Base-by-base conservation (phyloP, 2,329 filamentous ascomycete genomes). In the Cladorrhinum sp. region DNA sequence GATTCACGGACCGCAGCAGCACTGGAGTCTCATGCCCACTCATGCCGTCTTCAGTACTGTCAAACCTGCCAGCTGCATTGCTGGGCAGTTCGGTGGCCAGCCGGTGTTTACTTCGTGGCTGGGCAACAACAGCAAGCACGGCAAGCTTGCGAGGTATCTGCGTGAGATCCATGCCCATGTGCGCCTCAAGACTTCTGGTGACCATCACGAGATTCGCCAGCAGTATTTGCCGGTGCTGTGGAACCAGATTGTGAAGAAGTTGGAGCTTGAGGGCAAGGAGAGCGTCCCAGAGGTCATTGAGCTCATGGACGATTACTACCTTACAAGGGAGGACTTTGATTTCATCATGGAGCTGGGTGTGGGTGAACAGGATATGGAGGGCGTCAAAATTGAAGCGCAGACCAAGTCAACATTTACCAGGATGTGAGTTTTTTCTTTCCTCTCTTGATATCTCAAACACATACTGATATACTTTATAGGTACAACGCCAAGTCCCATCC, bases 141-240 rank as follows among this genome's bases (percentile, higher is more conserved):
- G 87, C 77, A 91, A 86, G 75, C 79, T 98, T 53, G 85, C 84
- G 65, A 88, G 95, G 60, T 90, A 87, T 69, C 82, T 96, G 66
- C 96, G 96, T 70, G 95, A 99, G 69, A 92, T 99, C 5, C 95
- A 99, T 73, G 91, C 92, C 4, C 95, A 99, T 72, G 98, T 99
- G 92, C 90, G 95, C 8, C 84, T 99, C 61, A 88, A 88, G 66
- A 88, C 91, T 10, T 96, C 92, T 38, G 95, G 91, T 23, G 95
- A 99, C 71, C 86, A 93, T 57, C 90, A 96, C 71, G 95, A 99
- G 74, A 86, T 98, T 67, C 89, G 95, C 45, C 93, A 99, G 74
- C 91, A 96, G 70, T 99, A 99, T 69, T 77, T 99, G 66, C 95
- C 95, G 1, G 79, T 93, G 1, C 81, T 99, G 1, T 98, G 93